These are phyloP conservation scores for Ascoidea rubescens DNA, from an alignment of 805 yeast species.

Conservation along the genomic window DNA sequence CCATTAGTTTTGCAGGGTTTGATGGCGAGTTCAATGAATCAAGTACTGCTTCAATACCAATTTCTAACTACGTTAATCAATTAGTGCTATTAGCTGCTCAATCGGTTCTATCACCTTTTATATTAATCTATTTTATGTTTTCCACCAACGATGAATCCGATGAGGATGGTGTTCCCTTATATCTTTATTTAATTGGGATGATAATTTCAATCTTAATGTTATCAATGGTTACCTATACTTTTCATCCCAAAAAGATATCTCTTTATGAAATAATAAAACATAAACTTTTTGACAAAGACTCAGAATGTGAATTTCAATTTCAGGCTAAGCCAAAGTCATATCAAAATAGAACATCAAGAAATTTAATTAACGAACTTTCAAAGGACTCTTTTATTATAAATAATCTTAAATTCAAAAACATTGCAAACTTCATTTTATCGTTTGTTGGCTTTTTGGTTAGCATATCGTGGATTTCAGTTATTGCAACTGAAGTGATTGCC, in stretches of 20 bases:
- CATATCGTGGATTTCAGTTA: conserved; percentile 50
- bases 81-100: conserved; percentile 19
- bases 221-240: background rate
- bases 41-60: too few relatives aligned
- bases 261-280: background rate
- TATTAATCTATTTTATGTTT: conserved; percentile 14
- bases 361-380: background rate
- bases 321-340: background rate
- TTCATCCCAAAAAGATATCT: background rate
- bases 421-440: conserved; percentile 20
- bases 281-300: background rate
- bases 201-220: background rate
- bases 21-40: background rate
- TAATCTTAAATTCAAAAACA: conserved; percentile 7
- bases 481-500: conserved; percentile 59
- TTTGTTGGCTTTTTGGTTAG: conserved; percentile 52
- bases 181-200: background rate
- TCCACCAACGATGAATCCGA: conserved; percentile 2
- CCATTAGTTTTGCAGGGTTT: too few relatives aligned
- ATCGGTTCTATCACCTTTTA: conserved; percentile 17
- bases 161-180: too few relatives aligned
- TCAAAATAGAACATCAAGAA: conserved; percentile 11
- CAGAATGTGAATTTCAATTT: background rate
- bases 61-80: background rate
- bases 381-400: background rate